A percentile compares a stretch with the other conserved stretches of the same genome.
Evolutionary conservation across 83 land plant species (phyloP).

Genomic region (Larix sibirica): DNA sequence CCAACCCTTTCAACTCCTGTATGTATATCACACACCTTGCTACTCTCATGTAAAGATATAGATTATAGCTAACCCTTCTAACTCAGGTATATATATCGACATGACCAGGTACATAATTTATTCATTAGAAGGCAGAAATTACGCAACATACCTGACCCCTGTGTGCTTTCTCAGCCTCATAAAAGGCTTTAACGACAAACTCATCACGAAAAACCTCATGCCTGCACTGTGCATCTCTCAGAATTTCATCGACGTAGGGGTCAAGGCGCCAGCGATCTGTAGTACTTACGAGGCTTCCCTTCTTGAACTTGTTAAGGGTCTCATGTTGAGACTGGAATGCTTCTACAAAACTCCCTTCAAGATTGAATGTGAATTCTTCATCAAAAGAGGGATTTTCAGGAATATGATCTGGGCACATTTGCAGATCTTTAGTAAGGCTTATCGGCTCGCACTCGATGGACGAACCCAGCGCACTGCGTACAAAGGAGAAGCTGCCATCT

Average conservation of each 20-base stretch:
- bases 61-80: not conserved
- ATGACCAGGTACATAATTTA: not conserved
- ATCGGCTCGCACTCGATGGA: conserved; percentile 23
- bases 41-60: too few relatives aligned
- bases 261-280: conserved; percentile 14
- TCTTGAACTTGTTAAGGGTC: conserved; percentile 9
- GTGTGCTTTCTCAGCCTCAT: conserved; percentile 90
- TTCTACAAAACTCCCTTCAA: conserved; percentile 39
- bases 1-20: too few relatives aligned
- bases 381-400: conserved; percentile 21
- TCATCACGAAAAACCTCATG: conserved; percentile 74
- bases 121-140: not conserved
- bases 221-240: conserved; percentile 67
- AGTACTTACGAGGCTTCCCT: conserved; percentile 11
- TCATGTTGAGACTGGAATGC: not conserved
- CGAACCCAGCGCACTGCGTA: conserved; percentile 44
- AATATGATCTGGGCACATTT: conserved; percentile 22
- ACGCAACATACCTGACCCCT: conserved; percentile 72
- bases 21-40: too few relatives aligned
- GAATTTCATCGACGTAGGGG: conserved; percentile 56
- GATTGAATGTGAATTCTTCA: conserved; percentile 39
- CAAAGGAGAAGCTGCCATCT: conserved; percentile 40
- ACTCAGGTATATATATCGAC: not conserved
- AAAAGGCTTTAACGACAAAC: conserved; percentile 81
- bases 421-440: conserved; percentile 20